phyloP scores from a whole-genome alignment of 805 yeast species.

The Sugiyamaella mastotermitis region DNA sequence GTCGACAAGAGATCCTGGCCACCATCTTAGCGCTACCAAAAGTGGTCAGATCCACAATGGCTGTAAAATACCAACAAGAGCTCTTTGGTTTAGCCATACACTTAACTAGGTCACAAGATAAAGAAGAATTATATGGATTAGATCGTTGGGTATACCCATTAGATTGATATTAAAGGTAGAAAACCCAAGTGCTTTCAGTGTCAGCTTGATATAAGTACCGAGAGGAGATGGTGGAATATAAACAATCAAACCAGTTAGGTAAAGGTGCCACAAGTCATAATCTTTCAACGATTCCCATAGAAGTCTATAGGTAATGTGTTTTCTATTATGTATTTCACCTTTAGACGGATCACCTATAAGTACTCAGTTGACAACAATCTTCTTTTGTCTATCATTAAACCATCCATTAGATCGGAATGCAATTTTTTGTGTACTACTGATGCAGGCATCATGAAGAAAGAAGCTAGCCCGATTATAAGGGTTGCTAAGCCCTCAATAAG shows the following conservation, averaged over 20 bases:
- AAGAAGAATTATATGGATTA: slow-evolving; percentile 12
- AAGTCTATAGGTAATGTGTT: slow-evolving; percentile 40
- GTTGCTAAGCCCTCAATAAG: slow-evolving; percentile 62
- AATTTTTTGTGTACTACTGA: slow-evolving; percentile 42
- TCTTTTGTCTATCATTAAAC: slow-evolving; percentile 50
- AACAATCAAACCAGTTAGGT: slow-evolving; percentile 40
- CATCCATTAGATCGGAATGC: slow-evolving; percentile 43
- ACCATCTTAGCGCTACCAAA: slow-evolving; percentile 29
- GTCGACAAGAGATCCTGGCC: slow-evolving; percentile 33
- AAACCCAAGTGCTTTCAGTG: slow-evolving; percentile 46
- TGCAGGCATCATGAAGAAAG: slow-evolving; percentile 49
- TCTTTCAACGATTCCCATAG: slow-evolving; percentile 40
- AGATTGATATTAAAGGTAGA: slow-evolving; percentile 46
- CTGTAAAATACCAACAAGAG: slow-evolving; percentile 11
- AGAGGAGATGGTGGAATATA: slow-evolving; percentile 36
- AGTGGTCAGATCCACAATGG: slow-evolving; percentile 17
- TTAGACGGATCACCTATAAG: slow-evolving; percentile 58
- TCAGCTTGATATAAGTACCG: slow-evolving; percentile 41
- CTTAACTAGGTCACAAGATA: slow-evolving; percentile 13
- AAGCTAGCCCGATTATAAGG: slow-evolving; percentile 42
- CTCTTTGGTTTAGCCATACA: slow-evolving; percentile 13
- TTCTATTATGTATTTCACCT: slow-evolving; percentile 61
- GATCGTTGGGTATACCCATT: slow-evolving; percentile 35
- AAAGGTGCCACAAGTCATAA: slow-evolving; percentile 52
- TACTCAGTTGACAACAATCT: slow-evolving; percentile 53